A percentile compares a stretch with the other conserved stretches of the same genome.
Conservation (phyloP, 257 asterid species). For the Solanum appendiculatum region DNA sequence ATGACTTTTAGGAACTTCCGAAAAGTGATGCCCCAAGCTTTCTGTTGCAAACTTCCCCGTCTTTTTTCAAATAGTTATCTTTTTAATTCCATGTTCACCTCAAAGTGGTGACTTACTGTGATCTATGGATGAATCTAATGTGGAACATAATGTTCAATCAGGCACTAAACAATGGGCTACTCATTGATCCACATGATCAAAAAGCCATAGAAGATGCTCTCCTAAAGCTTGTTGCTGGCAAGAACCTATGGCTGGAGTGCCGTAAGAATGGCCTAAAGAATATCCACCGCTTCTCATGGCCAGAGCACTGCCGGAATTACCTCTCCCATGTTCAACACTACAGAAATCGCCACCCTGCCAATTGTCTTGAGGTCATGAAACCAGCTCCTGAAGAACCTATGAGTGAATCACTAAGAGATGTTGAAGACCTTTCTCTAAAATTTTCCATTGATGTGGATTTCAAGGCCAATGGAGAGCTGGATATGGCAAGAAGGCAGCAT, state of each 20-base stretch:
- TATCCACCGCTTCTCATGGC: slow-evolving; percentile 63
- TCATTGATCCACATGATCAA: slow-evolving; percentile 57
- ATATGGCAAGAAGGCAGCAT: slow-evolving; percentile 31
- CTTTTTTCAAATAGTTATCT: background rate
- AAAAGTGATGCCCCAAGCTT: background rate
- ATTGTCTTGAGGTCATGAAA: slow-evolving; percentile 28
- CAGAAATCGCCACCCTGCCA: slow-evolving; percentile 35
- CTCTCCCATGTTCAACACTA: slow-evolving; percentile 44
- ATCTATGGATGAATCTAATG: background rate
- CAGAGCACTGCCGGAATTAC: slow-evolving; percentile 61
- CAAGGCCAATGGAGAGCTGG: slow-evolving; percentile 36
- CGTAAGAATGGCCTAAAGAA: slow-evolving; percentile 49
- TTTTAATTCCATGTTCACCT: background rate
- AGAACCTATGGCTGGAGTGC: slow-evolving; percentile 53
- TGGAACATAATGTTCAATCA: slow-evolving; percentile 7
- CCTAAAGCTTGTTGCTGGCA: slow-evolving; percentile 58
- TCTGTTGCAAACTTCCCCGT: background rate
- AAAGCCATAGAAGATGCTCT: slow-evolving; percentile 52
- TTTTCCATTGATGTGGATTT: slow-evolving; percentile 47
- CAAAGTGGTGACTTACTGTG: background rate
- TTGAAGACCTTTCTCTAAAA: slow-evolving; percentile 49
- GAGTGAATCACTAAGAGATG: slow-evolving; percentile 47
- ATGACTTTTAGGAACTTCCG: background rate
- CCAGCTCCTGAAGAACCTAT: slow-evolving; percentile 51
- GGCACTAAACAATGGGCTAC: slow-evolving; percentile 60